Evolutionary conservation across 331 rosid species (phyloP).

Genomic region (Phaseolus coccineus): DNA sequence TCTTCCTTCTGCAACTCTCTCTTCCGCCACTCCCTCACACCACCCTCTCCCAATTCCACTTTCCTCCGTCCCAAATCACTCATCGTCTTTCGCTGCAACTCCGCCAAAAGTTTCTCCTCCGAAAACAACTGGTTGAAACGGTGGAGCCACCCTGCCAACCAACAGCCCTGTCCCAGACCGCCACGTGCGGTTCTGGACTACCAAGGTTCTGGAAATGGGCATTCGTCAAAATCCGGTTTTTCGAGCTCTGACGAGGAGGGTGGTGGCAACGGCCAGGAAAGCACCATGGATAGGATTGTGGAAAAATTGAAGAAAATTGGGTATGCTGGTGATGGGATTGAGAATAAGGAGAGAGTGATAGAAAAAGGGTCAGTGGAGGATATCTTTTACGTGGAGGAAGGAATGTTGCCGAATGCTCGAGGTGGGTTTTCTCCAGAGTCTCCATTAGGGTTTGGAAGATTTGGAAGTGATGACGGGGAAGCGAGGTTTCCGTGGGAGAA

Average conservation of each 20-base stretch:
- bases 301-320: constrained; percentile 86
- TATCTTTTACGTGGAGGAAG: constrained; percentile 84
- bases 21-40: constrained; percentile 34
- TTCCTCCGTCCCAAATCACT: constrained; percentile 41
- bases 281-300: constrained; percentile 90
- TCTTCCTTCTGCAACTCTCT: constrained; percentile 49
- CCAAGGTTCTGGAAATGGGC: constrained; percentile 54
- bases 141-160: constrained; percentile 65
- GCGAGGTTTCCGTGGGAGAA: constrained; percentile 98
- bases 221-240: constrained; percentile 48
- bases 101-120: constrained; percentile 42
- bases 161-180: constrained; percentile 54
- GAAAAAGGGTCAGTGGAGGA: constrained; percentile 96
- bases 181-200: constrained; percentile 64
- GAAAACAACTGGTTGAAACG: constrained; percentile 65
- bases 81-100: constrained; percentile 30
- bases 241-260: constrained; percentile 47
- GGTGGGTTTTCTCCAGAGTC: constrained; percentile 85
- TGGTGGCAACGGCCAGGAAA: constrained; percentile 46
- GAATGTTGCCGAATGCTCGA: constrained; percentile 78
- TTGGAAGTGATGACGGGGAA: constrained; percentile 77
- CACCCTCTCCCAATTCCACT: constrained; percentile 45
- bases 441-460: constrained; percentile 66
- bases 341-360: constrained; percentile 54
- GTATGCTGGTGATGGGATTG: constrained; percentile 59